Evolutionary conservation across 352 stramenopile genomes (phyloP).

Genomic region (Phytophthora boehmeriae): DNA sequence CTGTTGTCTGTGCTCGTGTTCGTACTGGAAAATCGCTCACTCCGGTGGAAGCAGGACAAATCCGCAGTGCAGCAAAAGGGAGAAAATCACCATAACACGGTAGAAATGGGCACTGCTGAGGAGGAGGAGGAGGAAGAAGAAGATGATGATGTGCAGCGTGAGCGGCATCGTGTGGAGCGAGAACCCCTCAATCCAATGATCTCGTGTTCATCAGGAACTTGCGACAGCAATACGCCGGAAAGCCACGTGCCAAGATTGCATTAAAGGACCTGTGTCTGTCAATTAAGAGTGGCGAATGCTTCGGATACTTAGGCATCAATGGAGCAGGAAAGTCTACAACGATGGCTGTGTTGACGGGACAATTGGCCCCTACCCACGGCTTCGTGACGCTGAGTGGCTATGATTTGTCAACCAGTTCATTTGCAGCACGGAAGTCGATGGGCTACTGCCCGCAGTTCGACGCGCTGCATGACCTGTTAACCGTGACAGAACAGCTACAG

Average conservation of each 20-base stretch:
- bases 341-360: constrained; percentile 74
- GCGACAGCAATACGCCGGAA: constrained; percentile 80
- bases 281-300: constrained; percentile 74
- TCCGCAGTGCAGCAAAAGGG: neutral
- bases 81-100: constrained; percentile 6
- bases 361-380: constrained; percentile 59
- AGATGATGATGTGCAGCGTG: constrained; percentile 53
- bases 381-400: constrained; percentile 55
- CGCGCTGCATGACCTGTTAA: constrained; percentile 93
- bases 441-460: constrained; percentile 96
- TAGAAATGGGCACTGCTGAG: constrained; percentile 50
- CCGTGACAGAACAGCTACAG: constrained; percentile 90
- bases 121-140: constrained; percentile 29
- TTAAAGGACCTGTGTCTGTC: constrained; percentile 79
- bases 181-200: constrained; percentile 19
- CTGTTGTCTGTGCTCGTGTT: constrained; percentile 58
- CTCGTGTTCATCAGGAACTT: constrained; percentile 59
- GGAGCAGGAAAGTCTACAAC: constrained; percentile 88
- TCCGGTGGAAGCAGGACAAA: constrained; percentile 40
- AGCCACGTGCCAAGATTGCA: constrained; percentile 44
- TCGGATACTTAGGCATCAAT: constrained; percentile 92
- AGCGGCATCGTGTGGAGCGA: constrained; percentile 40
- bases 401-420: constrained; percentile 42
- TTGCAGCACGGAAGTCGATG: constrained; percentile 55
- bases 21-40: constrained; percentile 40